A percentile compares a stretch with the other conserved stretches of the same genome.
Conservation (phyloP, 352 stramenopile species). For the Globisporangium carolinianum region DNA sequence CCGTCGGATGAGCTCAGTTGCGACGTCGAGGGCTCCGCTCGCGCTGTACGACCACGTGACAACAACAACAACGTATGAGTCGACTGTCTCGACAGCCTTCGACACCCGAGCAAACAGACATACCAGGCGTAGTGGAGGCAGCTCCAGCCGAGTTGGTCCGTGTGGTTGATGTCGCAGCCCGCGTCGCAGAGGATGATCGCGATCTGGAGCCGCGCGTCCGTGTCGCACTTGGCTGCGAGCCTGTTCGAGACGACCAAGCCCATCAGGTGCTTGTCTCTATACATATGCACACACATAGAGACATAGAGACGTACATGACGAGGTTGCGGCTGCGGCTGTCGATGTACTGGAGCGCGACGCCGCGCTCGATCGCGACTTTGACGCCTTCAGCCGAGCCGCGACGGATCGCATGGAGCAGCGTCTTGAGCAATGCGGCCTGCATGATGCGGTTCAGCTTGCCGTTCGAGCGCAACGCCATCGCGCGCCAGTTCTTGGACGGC, state of each 20-base stretch:
- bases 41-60: slow-evolving; percentile 28
- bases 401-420: slow-evolving; percentile 74
- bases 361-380: slow-evolving; percentile 79
- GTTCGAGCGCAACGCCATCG: slow-evolving; percentile 49
- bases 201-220: slow-evolving; percentile 69
- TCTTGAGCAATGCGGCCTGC: slow-evolving; percentile 80
- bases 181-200: slow-evolving; percentile 81
- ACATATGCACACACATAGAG: neutral
- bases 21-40: slow-evolving; percentile 62
- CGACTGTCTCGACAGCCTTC: no score
- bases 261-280: no score
- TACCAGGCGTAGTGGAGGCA: slow-evolving; percentile 86
- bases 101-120: slow-evolving; percentile 2
- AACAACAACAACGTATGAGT: no score
- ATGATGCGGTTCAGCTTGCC: slow-evolving; percentile 67
- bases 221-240: slow-evolving; percentile 77
- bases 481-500: slow-evolving; percentile 35
- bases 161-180: slow-evolving; percentile 82
- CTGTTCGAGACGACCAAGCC: slow-evolving; percentile 10
- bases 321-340: slow-evolving; percentile 76
- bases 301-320: slow-evolving; percentile 44
- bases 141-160: slow-evolving; percentile 77
- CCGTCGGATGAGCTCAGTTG: slow-evolving; percentile 67
- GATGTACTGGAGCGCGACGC: slow-evolving; percentile 67
- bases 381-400: slow-evolving; percentile 74